Percentiles rank a stretch among this genome's conserved stretches.
These are phyloP conservation scores for Ogataea hybrid DNA, from an alignment of 1,139 yeast species.

Conservation along the genomic window DNA sequence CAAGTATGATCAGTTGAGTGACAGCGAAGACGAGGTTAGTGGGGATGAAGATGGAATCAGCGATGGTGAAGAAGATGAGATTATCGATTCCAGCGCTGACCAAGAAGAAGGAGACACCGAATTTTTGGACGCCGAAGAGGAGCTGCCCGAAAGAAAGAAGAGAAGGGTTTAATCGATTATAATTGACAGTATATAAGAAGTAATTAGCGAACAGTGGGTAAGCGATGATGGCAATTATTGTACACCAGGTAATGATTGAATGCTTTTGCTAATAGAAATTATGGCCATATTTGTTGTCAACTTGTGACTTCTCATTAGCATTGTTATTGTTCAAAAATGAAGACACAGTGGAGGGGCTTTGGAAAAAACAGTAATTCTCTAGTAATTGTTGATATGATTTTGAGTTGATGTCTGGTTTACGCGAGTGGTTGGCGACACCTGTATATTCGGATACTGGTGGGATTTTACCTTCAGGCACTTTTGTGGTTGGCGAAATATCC, in stretches of 20 bases:
- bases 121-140: slow-evolving; percentile 25
- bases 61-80: slow-evolving; percentile 35
- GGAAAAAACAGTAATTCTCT: slow-evolving; percentile 70
- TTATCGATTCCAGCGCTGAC: slow-evolving; percentile 18
- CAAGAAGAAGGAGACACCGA: slow-evolving; percentile 13
- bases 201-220: slow-evolving; percentile 9
- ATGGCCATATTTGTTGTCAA: slow-evolving; percentile 21
- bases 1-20: slow-evolving; percentile 71
- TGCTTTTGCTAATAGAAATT: slow-evolving; percentile 17
- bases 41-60: slow-evolving; percentile 37
- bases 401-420: slow-evolving; percentile 47
- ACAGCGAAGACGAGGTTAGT: slow-evolving; percentile 50
- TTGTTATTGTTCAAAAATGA: slow-evolving; percentile 25
- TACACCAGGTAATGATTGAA: not conserved
- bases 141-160: slow-evolving; percentile 38
- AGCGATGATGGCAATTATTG: slow-evolving; percentile 8
- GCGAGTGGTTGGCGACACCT: slow-evolving; percentile 1
- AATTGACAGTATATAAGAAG: slow-evolving; percentile 1
- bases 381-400: slow-evolving; percentile 65
- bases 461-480: not conserved
- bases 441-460: not conserved
- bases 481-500: slow-evolving; percentile 8
- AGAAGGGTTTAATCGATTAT: slow-evolving; percentile 20
- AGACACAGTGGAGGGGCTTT: slow-evolving; percentile 33
- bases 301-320: slow-evolving; percentile 14